Percentiles rank a stretch among this genome's conserved stretches.
Conservation (phyloP, 305 asterid species). For the Fraxinus ornus region DNA sequence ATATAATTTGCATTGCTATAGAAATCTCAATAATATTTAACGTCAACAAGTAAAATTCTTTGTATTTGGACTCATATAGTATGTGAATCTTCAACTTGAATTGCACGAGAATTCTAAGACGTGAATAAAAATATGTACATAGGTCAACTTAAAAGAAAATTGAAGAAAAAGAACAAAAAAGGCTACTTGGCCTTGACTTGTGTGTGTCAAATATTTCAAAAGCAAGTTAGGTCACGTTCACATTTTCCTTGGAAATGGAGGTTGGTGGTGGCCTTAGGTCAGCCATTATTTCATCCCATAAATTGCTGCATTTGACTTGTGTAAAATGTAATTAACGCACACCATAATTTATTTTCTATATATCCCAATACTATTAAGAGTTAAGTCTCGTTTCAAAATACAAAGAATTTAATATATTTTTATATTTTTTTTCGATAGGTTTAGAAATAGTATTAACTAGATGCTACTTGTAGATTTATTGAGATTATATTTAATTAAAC, state of each 20-base stretch:
- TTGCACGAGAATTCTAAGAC: background rate
- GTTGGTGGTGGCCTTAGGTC: background rate
- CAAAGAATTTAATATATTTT: no score
- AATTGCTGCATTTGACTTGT: background rate
- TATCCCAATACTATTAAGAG: background rate
- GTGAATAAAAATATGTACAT: background rate
- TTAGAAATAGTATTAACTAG: background rate
- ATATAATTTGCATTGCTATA: background rate
- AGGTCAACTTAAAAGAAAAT: background rate
- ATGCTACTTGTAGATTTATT: background rate
- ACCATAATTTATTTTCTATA: no score
- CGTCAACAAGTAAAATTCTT: background rate
- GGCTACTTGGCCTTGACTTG: background rate
- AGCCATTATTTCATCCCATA: background rate
- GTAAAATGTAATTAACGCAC: background rate
- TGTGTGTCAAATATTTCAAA: conserved; percentile 6
- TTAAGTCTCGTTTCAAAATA: no score
- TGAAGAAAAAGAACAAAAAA: background rate
- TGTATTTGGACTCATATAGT: background rate
- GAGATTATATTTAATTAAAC: background rate
- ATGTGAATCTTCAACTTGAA: background rate
- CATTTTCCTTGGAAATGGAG: conserved; percentile 10
- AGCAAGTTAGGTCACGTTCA: conserved; percentile 23
- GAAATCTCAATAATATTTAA: background rate
- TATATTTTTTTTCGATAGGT: background rate